Evolutionary conservation across 2,329 filamentous ascomycete species (phyloP).

Genomic region (Pseudogymnoascus sp.): DNA sequence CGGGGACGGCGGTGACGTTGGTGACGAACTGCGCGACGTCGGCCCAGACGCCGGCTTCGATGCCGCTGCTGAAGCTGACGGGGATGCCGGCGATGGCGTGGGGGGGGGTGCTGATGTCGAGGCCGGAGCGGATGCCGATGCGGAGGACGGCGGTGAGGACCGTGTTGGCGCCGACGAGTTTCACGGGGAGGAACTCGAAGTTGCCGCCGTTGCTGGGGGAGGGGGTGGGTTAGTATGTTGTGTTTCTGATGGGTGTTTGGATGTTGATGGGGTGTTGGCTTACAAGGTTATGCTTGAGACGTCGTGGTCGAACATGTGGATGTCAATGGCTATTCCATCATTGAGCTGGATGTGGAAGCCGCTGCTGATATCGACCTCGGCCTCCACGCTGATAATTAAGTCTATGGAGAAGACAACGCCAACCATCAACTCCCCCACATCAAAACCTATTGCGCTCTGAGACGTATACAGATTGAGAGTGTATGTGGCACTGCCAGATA

Average conservation of each 20-base stretch:
- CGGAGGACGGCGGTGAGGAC: slow-evolving; percentile 41
- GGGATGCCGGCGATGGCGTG: slow-evolving; percentile 18
- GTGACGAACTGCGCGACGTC: slow-evolving; percentile 48
- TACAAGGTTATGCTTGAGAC: slow-evolving; percentile 44
- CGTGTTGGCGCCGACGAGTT: slow-evolving; percentile 37
- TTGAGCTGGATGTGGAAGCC: slow-evolving; percentile 50
- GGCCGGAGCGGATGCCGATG: slow-evolving; percentile 39
- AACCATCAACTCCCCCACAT: slow-evolving; percentile 34
- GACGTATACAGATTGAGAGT: slow-evolving; percentile 43
- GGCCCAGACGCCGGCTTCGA: slow-evolving; percentile 42
- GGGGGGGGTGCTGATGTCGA: slow-evolving; percentile 30
- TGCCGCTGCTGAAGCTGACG: slow-evolving; percentile 17
- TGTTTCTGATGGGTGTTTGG: not conserved
- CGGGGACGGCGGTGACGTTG: slow-evolving; percentile 38
- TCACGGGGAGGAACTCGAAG: slow-evolving; percentile 52
- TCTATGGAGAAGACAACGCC: slow-evolving; percentile 45
- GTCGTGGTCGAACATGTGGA: slow-evolving; percentile 43
- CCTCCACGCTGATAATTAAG: slow-evolving; percentile 42
- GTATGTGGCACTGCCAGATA: slow-evolving; percentile 38
- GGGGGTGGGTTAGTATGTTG: not conserved
- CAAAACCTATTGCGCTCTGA: slow-evolving; percentile 37
- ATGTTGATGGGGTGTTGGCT: slow-evolving; percentile 23
- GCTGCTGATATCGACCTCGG: slow-evolving; percentile 41
- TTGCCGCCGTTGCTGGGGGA: slow-evolving; percentile 40
- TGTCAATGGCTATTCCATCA: slow-evolving; percentile 40